Evolutionary conservation across 345 rosid species (phyloP), one percentile per base, ranked within the genome.

Genomic region (Arabis hirsuta): DNA sequence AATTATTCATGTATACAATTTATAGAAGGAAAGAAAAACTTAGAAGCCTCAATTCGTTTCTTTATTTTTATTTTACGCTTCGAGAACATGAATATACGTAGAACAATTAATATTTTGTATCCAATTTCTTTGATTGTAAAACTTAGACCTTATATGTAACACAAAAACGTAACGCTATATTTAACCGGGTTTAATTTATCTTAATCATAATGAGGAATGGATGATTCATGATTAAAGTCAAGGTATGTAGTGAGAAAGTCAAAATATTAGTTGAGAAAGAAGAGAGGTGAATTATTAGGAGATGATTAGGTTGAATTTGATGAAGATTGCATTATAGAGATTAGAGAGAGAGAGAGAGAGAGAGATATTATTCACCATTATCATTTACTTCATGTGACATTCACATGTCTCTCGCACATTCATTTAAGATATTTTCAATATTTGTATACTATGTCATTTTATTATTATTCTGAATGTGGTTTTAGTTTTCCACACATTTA

Each of bases 231-330:
- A 16, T 44, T 6, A 32, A 43, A 72, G 65, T 55, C 76, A 73
- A 73, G 26, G 12, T 44, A 12, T 29, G 8, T n/a, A 63, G 6
- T 63, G 20, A 55, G 58, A 55, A 64, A 55, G 57, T 55, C 51
- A 73, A 57, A 73, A 63, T 34, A 55, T 73, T 48, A 65, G 72
- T 66, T 66, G 72, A 29, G 77, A 65, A 55, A 39, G 58, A 64
- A 58, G 16, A 26, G 47, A 39, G 19, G 61, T 48, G 27, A 73
- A 73, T 73, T 39, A 73, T 73, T 65, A 39, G 60, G 52, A 73
- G 61, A 73, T 73, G 61, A 73, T 73, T 66, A 51, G 32, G 46
- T 65, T 65, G 59, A 38, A 56, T 48, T 36, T 26, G 65, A 55
- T 39, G 61, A 65, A 34, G 9, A 55, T 65, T 24, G 34, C 41